Evolutionary conservation across 129 eudicot genomes (phyloP), one percentile per base, ranked within the genome.

Genomic region (Tagetes patula): DNA sequence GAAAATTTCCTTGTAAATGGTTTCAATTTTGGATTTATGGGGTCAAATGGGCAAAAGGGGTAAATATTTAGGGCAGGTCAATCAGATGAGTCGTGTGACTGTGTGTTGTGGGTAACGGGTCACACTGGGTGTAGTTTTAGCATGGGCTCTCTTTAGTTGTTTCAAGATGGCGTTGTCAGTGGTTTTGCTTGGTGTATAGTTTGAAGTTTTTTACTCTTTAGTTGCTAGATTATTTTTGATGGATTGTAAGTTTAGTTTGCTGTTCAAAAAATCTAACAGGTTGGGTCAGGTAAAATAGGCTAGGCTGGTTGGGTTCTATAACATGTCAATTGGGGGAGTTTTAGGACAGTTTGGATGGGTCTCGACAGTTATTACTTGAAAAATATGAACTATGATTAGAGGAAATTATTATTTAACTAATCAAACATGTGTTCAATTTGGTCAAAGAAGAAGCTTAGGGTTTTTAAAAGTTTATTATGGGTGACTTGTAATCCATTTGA

Each of bases 281-380:
- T 20, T 20, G 27, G 27, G 27, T 20, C 27, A 20, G 27, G 27
- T 20, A 20, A 20, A 20, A 20, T 20, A 20, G 27, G 27, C 27
- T 3, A 3, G 46, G 55, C 27, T 8, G 20, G 30, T 56, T 60
- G 34, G 45, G 56, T 55, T 10, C 13, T 8, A 46, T 46, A 54
- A 56, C 52, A 47, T 27, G 78, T 48, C 40, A 64, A 74, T 37
- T 3, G 4, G 41, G 43, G 67, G 46, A 36, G 13, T 74, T 47
- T 49, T 27, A 11, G 38, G 79, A 34, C 3, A 2, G 53, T 52
- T 65, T 27, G 14, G 39, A 27, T 1, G 50, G 38, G 36, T 27
- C 6, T 27, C 43, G 34, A 30, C 1, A 30, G 37, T 55, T 55
- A 27, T 30, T 55, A 36, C 11, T 6, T 27, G 27, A 37, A 32